Conservation (phyloP, 148 eudicot genomes). For the Persicaria maculosa region DNA sequence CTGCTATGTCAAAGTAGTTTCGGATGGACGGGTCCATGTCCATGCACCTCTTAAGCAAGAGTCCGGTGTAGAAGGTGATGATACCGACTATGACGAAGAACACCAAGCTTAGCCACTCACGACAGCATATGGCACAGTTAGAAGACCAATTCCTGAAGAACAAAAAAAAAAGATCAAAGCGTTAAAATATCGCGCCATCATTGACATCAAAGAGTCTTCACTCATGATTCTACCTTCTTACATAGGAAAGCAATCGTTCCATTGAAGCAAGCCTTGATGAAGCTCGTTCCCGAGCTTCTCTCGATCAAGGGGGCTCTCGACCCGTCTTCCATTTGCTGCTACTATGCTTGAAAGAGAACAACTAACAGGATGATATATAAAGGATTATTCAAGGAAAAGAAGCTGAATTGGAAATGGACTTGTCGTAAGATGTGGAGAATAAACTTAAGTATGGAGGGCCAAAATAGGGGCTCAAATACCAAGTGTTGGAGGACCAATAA, state of each 20-base stretch:
- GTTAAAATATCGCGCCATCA: neutral
- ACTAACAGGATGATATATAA: neutral
- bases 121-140: slow-evolving; percentile 30
- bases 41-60: slow-evolving; percentile 22
- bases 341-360: neutral
- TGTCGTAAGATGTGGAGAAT: neutral
- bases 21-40: slow-evolving; percentile 18
- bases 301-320: slow-evolving; percentile 15
- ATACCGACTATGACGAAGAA: slow-evolving; percentile 18
- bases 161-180: neutral
- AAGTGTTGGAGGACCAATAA: no score
- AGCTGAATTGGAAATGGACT: neutral
- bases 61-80: slow-evolving; percentile 23
- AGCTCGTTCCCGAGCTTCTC: slow-evolving; percentile 21
- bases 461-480: no score
- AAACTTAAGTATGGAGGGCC: no score
- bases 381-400: neutral
- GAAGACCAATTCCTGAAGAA: slow-evolving; percentile 28
- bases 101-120: slow-evolving; percentile 24
- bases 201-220: neutral
- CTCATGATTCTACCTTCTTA: neutral
- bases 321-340: slow-evolving; percentile 18
- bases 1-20: slow-evolving; percentile 24
- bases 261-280: slow-evolving; percentile 33
- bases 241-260: slow-evolving; percentile 32